These are phyloP conservation scores for Ogataea trehalophila DNA, from an alignment of 805 yeast species.

Conservation along the genomic window DNA sequence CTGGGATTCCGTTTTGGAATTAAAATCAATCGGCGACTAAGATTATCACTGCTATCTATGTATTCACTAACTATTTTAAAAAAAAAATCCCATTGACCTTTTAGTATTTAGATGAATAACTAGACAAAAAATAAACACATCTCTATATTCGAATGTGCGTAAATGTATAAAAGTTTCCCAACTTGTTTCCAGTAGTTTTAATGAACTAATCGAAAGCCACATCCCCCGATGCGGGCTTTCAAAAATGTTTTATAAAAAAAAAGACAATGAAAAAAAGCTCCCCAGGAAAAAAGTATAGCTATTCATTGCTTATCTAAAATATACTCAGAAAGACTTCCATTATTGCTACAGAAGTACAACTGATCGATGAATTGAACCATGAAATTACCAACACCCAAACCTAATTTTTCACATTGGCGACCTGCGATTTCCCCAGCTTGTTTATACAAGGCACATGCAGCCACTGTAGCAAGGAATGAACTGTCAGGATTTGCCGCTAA, in stretches of 20 bases:
- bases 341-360: constrained; percentile 15
- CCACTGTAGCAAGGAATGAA: constrained; percentile 42
- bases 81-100: no score
- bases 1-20: constrained; percentile 2
- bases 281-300: no score
- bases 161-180: no score
- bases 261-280: no score
- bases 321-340: neutral
- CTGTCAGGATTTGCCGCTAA: constrained; percentile 41
- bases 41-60: neutral
- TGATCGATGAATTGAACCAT: constrained; percentile 42
- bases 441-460: constrained; percentile 57
- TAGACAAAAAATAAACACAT: no score
- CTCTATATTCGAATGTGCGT: no score
- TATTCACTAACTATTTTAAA: neutral
- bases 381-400: constrained; percentile 52
- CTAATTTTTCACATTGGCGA: constrained; percentile 9
- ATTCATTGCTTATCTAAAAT: neutral
- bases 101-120: no score
- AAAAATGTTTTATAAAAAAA: no score
- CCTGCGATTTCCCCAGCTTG: constrained; percentile 57
- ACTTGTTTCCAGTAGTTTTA: no score
- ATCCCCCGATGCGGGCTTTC: no score
- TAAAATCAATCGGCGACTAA: neutral
- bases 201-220: no score